phyloP scores from a whole-genome alignment of 1,284 basidiomycete species.

The Irpex sp. region DNA sequence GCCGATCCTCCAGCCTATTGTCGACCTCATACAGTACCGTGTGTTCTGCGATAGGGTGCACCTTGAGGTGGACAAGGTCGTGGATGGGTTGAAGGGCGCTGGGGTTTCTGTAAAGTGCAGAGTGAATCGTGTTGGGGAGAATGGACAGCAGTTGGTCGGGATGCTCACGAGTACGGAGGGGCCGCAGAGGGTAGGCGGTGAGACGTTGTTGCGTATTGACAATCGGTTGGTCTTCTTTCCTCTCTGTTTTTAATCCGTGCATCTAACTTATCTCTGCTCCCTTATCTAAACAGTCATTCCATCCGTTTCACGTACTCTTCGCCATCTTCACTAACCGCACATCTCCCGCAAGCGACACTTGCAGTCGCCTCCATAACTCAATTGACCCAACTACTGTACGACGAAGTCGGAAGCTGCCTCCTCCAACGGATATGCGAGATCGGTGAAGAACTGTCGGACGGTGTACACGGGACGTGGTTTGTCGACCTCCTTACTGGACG shows the following conservation, averaged over 20 bases:
- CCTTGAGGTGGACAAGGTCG: constrained; percentile 50
- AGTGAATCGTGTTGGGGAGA: constrained; percentile 65
- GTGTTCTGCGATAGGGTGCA: constrained; percentile 65
- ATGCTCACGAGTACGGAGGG: constrained; percentile 32
- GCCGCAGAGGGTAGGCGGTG: constrained; percentile 50
- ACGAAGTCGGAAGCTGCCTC: constrained; percentile 68
- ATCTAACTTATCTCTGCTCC: neutral
- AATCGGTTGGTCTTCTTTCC: constrained; percentile 39
- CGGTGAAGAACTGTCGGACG: constrained; percentile 52
- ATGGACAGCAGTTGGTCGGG: constrained; percentile 52
- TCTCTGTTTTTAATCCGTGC: neutral
- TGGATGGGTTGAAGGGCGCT: constrained; percentile 42
- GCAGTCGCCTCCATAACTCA: constrained; percentile 70
- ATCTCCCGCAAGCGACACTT: constrained; percentile 73
- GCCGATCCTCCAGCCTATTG: constrained; percentile 56
- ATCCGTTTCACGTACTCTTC: constrained; percentile 70
- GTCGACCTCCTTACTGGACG: constrained; percentile 61
- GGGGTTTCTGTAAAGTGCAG: constrained; percentile 57
- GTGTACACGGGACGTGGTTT: constrained; percentile 68
- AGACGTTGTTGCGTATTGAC: constrained; percentile 65
- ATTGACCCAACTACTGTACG: constrained; percentile 65
- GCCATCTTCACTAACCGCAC: constrained; percentile 66
- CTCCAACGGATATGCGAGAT: constrained; percentile 64
- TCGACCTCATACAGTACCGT: constrained; percentile 74
- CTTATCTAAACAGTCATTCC: constrained; percentile 47